These are phyloP conservation scores for Podosphaera xanthii DNA, from an alignment of 2,329 filamentous ascomycete species.

Conservation along the genomic window DNA sequence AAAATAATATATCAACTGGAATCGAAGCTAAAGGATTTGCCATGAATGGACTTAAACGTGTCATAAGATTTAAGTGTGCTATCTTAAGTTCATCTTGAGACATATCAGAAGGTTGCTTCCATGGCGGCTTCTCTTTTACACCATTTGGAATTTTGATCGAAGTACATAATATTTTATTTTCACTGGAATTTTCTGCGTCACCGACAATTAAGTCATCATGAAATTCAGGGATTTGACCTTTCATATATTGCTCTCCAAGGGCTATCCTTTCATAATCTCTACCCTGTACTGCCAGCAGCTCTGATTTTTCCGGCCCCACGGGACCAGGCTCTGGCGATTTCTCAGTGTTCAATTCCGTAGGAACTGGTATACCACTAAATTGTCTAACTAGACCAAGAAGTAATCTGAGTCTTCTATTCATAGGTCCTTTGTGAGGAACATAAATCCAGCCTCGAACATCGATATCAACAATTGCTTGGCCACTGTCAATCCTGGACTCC, in stretches of 20 bases:
- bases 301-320: conserved; percentile 17
- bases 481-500: conserved; percentile 39
- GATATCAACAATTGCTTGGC: conserved; percentile 73
- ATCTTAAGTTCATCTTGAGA: conserved; percentile 50
- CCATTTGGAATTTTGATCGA: background rate
- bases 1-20: conserved; percentile 85
- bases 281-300: conserved; percentile 10
- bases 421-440: conserved; percentile 58
- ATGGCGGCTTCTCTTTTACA: conserved; percentile 20
- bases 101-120: conserved; percentile 30
- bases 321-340: conserved; percentile 13
- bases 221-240: background rate
- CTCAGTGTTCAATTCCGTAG: conserved; percentile 10
- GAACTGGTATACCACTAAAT: conserved; percentile 58
- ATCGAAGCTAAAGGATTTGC: conserved; percentile 56
- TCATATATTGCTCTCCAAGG: conserved; percentile 51
- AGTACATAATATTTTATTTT: background rate
- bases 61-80: conserved; percentile 75
- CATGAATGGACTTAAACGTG: conserved; percentile 71
- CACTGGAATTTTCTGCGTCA: background rate
- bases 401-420: conserved; percentile 70
- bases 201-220: background rate
- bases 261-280: conserved; percentile 43
- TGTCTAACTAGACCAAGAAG: conserved; percentile 70
- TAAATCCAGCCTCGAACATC: conserved; percentile 95